A percentile compares a stretch with the other conserved stretches of the same genome.
These are phyloP conservation scores for Aspergillus carbonarius DNA, from an alignment of 2,329 filamentous ascomycete genomes.

Conservation along the genomic window DNA sequence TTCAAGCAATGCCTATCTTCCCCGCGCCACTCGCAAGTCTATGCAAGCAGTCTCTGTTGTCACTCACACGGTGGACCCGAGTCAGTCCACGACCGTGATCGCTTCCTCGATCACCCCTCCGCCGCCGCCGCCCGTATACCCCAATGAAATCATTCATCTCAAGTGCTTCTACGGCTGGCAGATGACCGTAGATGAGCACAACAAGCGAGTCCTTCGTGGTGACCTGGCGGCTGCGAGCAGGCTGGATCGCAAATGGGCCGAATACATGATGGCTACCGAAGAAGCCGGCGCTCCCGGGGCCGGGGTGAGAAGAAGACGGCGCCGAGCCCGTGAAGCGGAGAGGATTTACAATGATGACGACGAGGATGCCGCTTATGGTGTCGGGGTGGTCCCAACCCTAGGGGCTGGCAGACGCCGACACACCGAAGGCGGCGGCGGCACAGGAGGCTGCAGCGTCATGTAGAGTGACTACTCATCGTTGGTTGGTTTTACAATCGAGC, in stretches of 20 bases:
- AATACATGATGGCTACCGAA: constrained; percentile 89
- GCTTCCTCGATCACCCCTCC: constrained; percentile 30
- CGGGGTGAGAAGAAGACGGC: constrained; percentile 67
- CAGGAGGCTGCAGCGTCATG: constrained; percentile 59
- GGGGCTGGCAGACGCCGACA: constrained; percentile 55
- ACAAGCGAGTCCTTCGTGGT: constrained; percentile 75
- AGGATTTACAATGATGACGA: constrained; percentile 78
- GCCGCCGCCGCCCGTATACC: constrained; percentile 49
- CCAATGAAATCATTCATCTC: constrained; percentile 75
- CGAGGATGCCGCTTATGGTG: constrained; percentile 55
- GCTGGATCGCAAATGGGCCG: constrained; percentile 88
- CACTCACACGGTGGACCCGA: constrained; percentile 26
- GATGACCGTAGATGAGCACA: constrained; percentile 91
- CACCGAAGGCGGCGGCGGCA: constrained; percentile 61
- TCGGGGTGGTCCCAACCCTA: constrained; percentile 36
- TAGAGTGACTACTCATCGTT: constrained; percentile 39
- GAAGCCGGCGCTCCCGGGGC: constrained; percentile 66
- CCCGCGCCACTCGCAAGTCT: constrained; percentile 46
- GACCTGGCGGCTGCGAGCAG: constrained; percentile 71
- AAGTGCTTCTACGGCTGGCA: constrained; percentile 97
- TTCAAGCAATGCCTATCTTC: constrained; percentile 76
- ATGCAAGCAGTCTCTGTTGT: constrained; percentile 33
- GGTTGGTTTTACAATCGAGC: not conserved
- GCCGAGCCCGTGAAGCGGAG: constrained; percentile 78
- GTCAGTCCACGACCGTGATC: constrained; percentile 14